phyloP scores from a whole-genome alignment of 495 filamentous ascomycete genomes.

The Evernia prunastri region DNA sequence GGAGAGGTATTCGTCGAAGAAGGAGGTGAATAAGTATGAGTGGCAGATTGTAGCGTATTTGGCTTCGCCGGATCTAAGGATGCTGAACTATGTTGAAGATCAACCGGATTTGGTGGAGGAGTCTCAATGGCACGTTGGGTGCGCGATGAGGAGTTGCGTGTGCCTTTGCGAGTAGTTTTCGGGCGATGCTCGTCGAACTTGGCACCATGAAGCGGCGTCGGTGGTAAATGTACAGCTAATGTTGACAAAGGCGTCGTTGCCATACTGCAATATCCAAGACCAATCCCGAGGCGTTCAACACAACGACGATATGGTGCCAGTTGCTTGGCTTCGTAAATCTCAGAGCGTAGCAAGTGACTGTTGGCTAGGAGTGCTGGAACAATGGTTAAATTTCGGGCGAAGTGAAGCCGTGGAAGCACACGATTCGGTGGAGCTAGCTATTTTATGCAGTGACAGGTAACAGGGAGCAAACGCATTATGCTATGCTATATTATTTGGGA shows the following conservation, averaged over 20 bases:
- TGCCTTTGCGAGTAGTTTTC: conserved; percentile 48
- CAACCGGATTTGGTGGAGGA: conserved; percentile 33
- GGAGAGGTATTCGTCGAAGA: conserved; percentile 43
- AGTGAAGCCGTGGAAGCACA: conserved; percentile 1
- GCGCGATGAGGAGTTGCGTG: conserved; percentile 43
- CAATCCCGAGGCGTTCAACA: conserved; percentile 3
- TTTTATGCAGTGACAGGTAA: conserved; percentile 1
- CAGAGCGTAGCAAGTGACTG: not conserved
- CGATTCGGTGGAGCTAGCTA: not conserved
- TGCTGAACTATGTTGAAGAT: not conserved
- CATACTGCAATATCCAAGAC: conserved; percentile 36
- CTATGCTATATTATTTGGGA: conserved; percentile 1
- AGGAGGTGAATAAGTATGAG: conserved; percentile 40
- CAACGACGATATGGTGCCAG: not conserved
- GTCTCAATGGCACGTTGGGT: conserved; percentile 31
- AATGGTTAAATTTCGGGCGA: not conserved
- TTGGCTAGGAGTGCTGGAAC: not conserved
- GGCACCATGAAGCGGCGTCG: conserved; percentile 64
- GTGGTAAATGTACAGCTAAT: conserved; percentile 55
- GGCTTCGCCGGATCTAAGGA: not conserved
- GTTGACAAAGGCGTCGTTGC: conserved; percentile 61
- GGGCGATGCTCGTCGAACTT: conserved; percentile 65
- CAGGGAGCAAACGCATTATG: not conserved
- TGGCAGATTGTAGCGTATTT: conserved; percentile 9
- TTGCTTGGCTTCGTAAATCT: not conserved